These are phyloP conservation scores for Candida pseudoviswanathii DNA, from an alignment of 1,139 yeast species.

Conservation along the genomic window DNA sequence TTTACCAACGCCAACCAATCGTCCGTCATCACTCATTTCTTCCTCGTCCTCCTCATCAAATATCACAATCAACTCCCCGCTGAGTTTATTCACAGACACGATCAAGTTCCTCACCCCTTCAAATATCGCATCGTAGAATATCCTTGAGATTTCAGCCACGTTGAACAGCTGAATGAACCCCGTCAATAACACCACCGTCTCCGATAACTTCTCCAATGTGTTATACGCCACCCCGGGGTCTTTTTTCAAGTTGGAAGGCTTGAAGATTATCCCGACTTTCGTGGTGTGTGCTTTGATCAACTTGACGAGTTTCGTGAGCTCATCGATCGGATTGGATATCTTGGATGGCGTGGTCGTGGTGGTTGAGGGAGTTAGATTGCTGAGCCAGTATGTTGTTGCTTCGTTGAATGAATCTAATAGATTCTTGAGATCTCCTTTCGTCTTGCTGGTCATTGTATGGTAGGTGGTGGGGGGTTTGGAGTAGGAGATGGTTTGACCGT, in stretches of 20 bases:
- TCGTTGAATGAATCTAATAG: slow-evolving; percentile 37
- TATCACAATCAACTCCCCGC: slow-evolving; percentile 30
- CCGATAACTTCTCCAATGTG: slow-evolving; percentile 54
- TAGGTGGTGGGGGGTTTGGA: not conserved
- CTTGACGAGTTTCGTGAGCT: slow-evolving; percentile 57
- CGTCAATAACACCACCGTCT: slow-evolving; percentile 44
- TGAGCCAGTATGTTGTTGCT: slow-evolving; percentile 36
- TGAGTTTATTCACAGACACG: slow-evolving; percentile 11
- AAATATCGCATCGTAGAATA: slow-evolving; percentile 44
- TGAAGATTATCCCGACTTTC: slow-evolving; percentile 74
- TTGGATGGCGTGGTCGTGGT: slow-evolving; percentile 25
- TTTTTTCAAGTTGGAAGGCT: slow-evolving; percentile 52
- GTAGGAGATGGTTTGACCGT: not conserved
- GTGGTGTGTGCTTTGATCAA: slow-evolving; percentile 78
- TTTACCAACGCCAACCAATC: slow-evolving; percentile 62
- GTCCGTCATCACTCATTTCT: slow-evolving; percentile 25
- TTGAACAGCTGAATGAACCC: slow-evolving; percentile 50
- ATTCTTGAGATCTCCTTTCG: slow-evolving; percentile 25
- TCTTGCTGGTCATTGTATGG: slow-evolving; percentile 2
- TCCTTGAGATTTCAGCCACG: slow-evolving; percentile 33
- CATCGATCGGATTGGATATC: slow-evolving; percentile 51
- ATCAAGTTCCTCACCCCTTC: slow-evolving; percentile 14
- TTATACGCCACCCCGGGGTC: slow-evolving; percentile 49
- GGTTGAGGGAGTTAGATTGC: slow-evolving; percentile 17
- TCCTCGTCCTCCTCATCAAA: slow-evolving; percentile 15